Evolutionary conservation across 371 early-diverging fungal species (phyloP), one percentile per base, ranked within the genome.

Genomic region (Parasitella parasitica): DNA sequence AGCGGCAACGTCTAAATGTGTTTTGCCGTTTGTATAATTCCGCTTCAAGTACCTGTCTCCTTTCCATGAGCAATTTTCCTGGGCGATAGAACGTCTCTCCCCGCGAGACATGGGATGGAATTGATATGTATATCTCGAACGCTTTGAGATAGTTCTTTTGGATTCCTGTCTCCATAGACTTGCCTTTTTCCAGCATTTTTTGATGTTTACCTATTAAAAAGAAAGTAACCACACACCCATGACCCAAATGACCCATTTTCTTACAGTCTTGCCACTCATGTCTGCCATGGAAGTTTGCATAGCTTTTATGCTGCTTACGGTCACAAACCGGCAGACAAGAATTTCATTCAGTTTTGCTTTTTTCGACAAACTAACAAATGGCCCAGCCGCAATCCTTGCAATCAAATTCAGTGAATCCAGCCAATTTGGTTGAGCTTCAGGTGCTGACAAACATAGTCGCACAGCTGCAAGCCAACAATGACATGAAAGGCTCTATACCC

Each of bases 401-500:
- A 26, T 68, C 68, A 26, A 63, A 46, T 27, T 41, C 59, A 13
- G 51, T 68, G 4, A 68, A 68, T 46, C 71, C 74, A 32, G 64
- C 70, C 12, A 69, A 67, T 32, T 43, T 77, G 2, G 37, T 70
- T 28, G 75, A 77, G 24, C 62, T 77, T 9, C 61, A 74, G 57
- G 70, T 72, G 0, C 60, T 76, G 8, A 54, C 59, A 18, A 58
- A 72, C 38, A 57, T 77, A 6, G 61, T 66, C 0, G 28, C 36
- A 20, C 49, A 68, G 20, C 46, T 66, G 12, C 73, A 74, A 53
- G 41, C 12, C 2, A 57, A 64, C 28, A 62, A 60, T 15, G 61
- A 75, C 43, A 63, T 71, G 24, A 38, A 54, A 30, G 74, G 70
- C 6, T 57, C 72, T 7, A 75, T 78, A 54, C 79, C 79, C 9